phyloP scores from a whole-genome alignment of 805 yeast species.

The Saturnispora sanitii region DNA sequence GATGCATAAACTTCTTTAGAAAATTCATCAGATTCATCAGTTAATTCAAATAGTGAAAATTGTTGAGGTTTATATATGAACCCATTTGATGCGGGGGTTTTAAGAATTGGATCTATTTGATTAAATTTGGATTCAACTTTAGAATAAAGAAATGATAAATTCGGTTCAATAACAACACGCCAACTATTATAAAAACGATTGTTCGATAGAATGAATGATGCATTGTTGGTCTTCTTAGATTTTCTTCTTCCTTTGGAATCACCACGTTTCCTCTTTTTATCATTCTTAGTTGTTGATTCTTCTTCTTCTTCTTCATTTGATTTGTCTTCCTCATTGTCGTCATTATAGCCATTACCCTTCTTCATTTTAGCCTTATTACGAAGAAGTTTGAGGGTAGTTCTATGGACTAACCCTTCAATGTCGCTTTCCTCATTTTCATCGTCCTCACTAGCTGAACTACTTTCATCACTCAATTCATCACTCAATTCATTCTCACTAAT shows the following conservation, averaged over 20 bases:
- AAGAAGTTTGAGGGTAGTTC: slow-evolving; percentile 6
- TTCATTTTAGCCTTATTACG: slow-evolving; percentile 2
- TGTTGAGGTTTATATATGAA: slow-evolving; percentile 15
- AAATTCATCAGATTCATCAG: slow-evolving; percentile 7
- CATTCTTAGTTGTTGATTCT: no score
- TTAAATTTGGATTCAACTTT: slow-evolving; percentile 8
- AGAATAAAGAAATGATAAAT: slow-evolving; percentile 13
- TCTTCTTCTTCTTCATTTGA: background rate
- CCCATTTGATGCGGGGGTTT: slow-evolving; percentile 10
- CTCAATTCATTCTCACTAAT: background rate
- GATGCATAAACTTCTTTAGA: slow-evolving; percentile 4
- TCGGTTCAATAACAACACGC: slow-evolving; percentile 10
- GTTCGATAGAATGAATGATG: slow-evolving; percentile 1
- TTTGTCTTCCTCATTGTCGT: slow-evolving; percentile 7
- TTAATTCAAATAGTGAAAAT: slow-evolving; percentile 9
- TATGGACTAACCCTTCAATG: slow-evolving; percentile 1
- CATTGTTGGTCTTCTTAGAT: background rate
- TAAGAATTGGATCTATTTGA: slow-evolving; percentile 1
- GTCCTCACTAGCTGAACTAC: background rate
- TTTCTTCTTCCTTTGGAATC: slow-evolving; percentile 1
- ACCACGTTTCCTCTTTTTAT: no score
- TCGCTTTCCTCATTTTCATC: slow-evolving; percentile 3
- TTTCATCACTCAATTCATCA: slow-evolving; percentile 9
- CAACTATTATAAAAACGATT: slow-evolving; percentile 7
- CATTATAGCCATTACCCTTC: slow-evolving; percentile 4